phyloP scores from a whole-genome alignment of 768 basidiomycete genomes.

The Albatrellus ellisii region DNA sequence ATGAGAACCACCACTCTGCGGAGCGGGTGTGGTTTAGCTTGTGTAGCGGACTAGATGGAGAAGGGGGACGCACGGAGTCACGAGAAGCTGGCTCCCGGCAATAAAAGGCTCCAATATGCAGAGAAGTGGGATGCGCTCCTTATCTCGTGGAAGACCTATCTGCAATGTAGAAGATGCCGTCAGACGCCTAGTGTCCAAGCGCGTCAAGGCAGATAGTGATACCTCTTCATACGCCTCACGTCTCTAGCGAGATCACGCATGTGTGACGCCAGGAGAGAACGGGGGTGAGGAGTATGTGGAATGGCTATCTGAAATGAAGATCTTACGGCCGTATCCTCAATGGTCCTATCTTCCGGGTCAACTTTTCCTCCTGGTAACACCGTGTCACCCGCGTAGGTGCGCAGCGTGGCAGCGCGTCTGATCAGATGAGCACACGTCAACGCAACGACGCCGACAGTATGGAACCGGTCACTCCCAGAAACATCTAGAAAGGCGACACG shows the following conservation, averaged over 20 bases:
- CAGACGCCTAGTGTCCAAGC: not conserved
- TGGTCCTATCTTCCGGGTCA: conserved; percentile 49
- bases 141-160: conserved; percentile 76
- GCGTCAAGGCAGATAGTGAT: no score
- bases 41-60: not conserved
- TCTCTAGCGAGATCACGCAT: conserved; percentile 31
- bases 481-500: not conserved
- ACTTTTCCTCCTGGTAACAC: conserved; percentile 79
- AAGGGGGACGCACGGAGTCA: conserved; percentile 61
- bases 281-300: not conserved
- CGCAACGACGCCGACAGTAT: no score
- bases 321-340: conserved; percentile 75
- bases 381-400: conserved; percentile 79
- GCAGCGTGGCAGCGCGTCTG: conserved; percentile 62
- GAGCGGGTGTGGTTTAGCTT: not conserved
- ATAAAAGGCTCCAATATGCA: conserved; percentile 74
- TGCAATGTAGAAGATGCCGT: conserved; percentile 18
- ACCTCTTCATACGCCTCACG: conserved; percentile 91
- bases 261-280: not conserved
- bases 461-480: not conserved
- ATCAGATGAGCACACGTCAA: not conserved
- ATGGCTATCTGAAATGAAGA: not conserved
- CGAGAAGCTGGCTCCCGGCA: conserved; percentile 56
- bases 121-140: conserved; percentile 54
- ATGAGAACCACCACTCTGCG: conserved; percentile 75